Evolutionary conservation across 345 rosid genomes (phyloP).

Genomic region (Pugionium cornutum): DNA sequence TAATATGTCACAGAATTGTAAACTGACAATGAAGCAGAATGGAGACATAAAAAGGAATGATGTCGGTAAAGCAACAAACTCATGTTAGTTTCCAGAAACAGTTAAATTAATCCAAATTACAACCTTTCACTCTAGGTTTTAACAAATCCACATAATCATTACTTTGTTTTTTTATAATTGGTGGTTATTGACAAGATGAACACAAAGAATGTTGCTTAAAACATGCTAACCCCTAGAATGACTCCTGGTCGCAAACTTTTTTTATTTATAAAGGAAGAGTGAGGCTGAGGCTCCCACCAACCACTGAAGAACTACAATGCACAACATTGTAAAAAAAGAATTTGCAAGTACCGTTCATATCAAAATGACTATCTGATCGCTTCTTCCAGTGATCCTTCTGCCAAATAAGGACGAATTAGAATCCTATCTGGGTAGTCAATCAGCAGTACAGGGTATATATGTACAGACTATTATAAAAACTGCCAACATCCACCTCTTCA

Average conservation of each 20-base stretch:
- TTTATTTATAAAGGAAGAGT: not conserved
- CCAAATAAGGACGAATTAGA: conserved; percentile 37
- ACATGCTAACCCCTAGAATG: conserved; percentile 1
- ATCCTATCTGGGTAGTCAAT: conserved; percentile 12
- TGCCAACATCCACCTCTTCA: conserved; percentile 22
- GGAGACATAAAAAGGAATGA: not conserved
- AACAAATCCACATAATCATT: conserved; percentile 16
- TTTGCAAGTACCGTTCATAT: conserved; percentile 73
- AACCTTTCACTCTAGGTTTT: conserved; percentile 18
- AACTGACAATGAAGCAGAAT: conserved; percentile 18
- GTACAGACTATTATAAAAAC: conserved; percentile 11
- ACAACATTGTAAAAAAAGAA: conserved; percentile 29
- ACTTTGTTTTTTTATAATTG: conserved; percentile 7
- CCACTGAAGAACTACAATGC: conserved; percentile 26
- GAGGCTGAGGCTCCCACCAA: conserved; percentile 3
- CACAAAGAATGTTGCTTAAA: not conserved
- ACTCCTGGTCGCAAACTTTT: conserved; percentile 12
- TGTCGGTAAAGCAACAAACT: not conserved
- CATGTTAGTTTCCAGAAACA: not conserved
- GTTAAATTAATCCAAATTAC: not conserved
- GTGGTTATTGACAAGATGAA: conserved; percentile 8
- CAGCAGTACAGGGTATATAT: conserved; percentile 10
- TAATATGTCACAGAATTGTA: conserved; percentile 30
- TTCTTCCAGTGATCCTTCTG: conserved; percentile 68
- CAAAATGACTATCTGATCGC: conserved; percentile 76